Conservation (phyloP, 768 basidiomycete species). For the Termitomyces sp. region DNA sequence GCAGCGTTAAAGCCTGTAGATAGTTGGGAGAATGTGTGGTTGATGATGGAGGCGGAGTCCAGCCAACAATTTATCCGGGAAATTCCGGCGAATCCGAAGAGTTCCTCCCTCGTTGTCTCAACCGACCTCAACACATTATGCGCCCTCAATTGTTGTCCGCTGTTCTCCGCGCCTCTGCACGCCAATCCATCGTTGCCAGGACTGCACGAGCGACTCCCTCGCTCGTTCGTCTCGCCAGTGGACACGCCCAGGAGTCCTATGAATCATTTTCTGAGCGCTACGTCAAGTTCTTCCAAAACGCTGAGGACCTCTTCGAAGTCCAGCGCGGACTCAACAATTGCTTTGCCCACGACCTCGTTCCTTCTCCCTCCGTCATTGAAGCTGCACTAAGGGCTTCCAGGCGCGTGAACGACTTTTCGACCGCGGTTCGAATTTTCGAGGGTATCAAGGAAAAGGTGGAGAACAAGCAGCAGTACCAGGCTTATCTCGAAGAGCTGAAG, state of each 20-base stretch:
- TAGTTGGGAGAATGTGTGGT: neutral
- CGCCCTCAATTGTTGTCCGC: conserved; percentile 57
- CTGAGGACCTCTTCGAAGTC: conserved; percentile 96
- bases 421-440: conserved; percentile 94
- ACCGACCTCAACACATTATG: conserved; percentile 35
- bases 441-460: conserved; percentile 97
- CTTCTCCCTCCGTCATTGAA: conserved; percentile 78
- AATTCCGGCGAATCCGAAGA: conserved; percentile 26
- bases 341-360: conserved; percentile 97
- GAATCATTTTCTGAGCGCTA: conserved; percentile 94
- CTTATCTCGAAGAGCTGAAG: conserved; percentile 89
- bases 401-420: conserved; percentile 95
- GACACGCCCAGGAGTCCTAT: conserved; percentile 87
- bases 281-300: conserved; percentile 87
- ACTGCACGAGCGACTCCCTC: conserved; percentile 36
- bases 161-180: conserved; percentile 56
- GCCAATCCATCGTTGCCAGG: conserved; percentile 38
- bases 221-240: conserved; percentile 45
- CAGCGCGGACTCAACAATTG: conserved; percentile 99
- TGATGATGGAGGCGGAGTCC: neutral
- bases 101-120: conserved; percentile 22
- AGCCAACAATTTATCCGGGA: conserved; percentile 19
- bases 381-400: conserved; percentile 85
- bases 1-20: neutral
- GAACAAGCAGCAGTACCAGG: conserved; percentile 92